Evolutionary conservation across 306 rosid genomes (phyloP), one percentile per base, ranked within the genome.

Genomic region (Corylus heterophylla): DNA sequence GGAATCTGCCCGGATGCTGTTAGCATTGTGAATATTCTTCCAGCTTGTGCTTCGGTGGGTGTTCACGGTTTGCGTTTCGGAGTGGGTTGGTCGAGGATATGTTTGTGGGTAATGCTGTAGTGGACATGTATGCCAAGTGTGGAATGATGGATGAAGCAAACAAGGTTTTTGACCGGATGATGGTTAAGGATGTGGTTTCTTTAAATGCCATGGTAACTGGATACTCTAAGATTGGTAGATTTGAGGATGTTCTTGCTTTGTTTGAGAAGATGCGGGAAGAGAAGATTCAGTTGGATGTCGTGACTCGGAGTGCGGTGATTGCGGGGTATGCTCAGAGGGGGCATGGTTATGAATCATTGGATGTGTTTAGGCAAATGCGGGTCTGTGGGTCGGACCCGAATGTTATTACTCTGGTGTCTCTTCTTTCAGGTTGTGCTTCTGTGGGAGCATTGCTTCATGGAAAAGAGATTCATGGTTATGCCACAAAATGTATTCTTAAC

Each of bases 191-290:
- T 83, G 93, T 94, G 78, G 94, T 94, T 85, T 88, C 96, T 50
- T 94, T 97, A 96, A 94, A 94, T 88, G 89, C 93, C 22, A 90
- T 94, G 90, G 96, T 94, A 12, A 90, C 96, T 1, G 97, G 94
- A 48, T 92, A 84, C 86, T 94, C 98, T 78, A 96, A 87, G 77
- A 83, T 81, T 56, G 97, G 94, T 16, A 83, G 85, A 73, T 90
- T 80, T 85, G 93, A 88, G 13, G 83, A 82, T 78, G 96, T 89
- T 37, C 77, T 89, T 64, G 77, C 88, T 78, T 52, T 94, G 71
- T 88, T 89, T 80, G 86, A 85, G 80, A 87, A 83, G 89, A 94
- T 94, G 98, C 70, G 72, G 76, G 83, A 79, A 71, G 93, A 85
- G 74, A 74, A 82, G 31, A 87, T 94, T 62, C 77, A 88, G 82